Base-by-base conservation (phyloP, 257 asterid species). In the Solanum piurae region DNA sequence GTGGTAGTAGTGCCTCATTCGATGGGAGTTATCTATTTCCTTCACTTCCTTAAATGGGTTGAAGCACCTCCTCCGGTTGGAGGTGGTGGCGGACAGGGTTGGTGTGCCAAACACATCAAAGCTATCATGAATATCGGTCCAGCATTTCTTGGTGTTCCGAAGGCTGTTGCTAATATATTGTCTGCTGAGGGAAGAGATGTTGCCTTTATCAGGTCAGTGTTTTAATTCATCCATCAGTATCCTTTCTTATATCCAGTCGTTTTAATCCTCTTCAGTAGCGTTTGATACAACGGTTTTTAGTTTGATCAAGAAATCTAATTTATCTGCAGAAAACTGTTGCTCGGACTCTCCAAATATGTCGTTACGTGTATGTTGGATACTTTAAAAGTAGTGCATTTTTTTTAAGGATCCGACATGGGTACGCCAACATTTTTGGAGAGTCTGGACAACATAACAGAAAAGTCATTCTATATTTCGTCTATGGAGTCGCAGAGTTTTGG, bases 1-100 rank as follows among this genome's bases (percentile, higher is more conserved):
- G 88, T 86, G 74, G 88, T 86, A 37, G 88, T 86, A 38, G 88
- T 86, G 52, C 88, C 88, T 73, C 88, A 86, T 86, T 86, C 88
- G 10, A 86, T 86, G 88, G 88, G 88, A 62, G 88, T 73, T 52
- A 49, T 71, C 68, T 86, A 86, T 73, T 86, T 86, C 58, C 88
- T 86, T 14, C 89, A 86, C 84, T 86, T 86, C 85, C 88, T 86
- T 73, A 72, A 86, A 86, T 86, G 88, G 88, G 88, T 73, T 44
- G 88, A 86, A 86, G 66, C 85, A 14, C 85, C 85, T 33, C 73
- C 85, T 72, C 88, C 74, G 1, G 83, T 86, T 60, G 88, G 88
- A 71, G 88, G 88, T 3, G 88, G 88, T 2, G 88, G 88, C 2
- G 85, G 85, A 7, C 20, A 49, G 13, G 88, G 84, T 52, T 86